Evolutionary conservation across 305 asterid genomes (phyloP), one percentile per base, ranked within the genome.

Genomic region (Plantago lanceolata): DNA sequence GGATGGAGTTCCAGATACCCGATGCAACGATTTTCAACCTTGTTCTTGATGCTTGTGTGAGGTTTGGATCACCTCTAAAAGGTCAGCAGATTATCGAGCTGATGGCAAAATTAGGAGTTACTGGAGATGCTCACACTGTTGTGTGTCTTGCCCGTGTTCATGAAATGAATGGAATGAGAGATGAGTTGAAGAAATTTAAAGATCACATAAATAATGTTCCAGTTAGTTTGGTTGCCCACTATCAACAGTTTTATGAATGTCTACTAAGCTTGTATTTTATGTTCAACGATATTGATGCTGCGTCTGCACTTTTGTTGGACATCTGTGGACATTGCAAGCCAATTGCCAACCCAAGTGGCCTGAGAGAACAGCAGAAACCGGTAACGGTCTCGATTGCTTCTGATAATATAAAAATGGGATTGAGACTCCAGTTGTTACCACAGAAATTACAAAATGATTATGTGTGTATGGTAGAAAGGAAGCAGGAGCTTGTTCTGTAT

Each of bases 1-100:
- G 60, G 61, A 21, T 66, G 4, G 82, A 65, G 71, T 61, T 76
- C 71, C 74, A 75, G 51, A 84, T 69, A 74, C 87, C 87, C 6
- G 85, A 84, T 67, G 76, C 77, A 6, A 35, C 71, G 69, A 69
- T 87, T 53, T 93, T 87, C 71, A 89, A 89, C 79, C 89, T 89
- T 57, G 84, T 93, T 76, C 94, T 93, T 54, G 87, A 88, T 78
- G 90, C 86, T 19, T 89, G 97, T 71, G 84, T 73, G 71, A 81
- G 86, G 65, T 89, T 79, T 63, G 81, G 80, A 67, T 79, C 87
- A 21, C 75, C 87, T 62, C 73, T 79, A 61, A 89, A 80, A 69
- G 95, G 88, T 59, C 89, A 79, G 50, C 81, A 68, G 71, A 70
- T 87, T 62, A 74, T 87, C 51, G 98, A 87, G 85, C 73, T 85